Evolutionary conservation across 352 stramenopile species (phyloP).

Genomic region (Pythium phragmiticola): DNA sequence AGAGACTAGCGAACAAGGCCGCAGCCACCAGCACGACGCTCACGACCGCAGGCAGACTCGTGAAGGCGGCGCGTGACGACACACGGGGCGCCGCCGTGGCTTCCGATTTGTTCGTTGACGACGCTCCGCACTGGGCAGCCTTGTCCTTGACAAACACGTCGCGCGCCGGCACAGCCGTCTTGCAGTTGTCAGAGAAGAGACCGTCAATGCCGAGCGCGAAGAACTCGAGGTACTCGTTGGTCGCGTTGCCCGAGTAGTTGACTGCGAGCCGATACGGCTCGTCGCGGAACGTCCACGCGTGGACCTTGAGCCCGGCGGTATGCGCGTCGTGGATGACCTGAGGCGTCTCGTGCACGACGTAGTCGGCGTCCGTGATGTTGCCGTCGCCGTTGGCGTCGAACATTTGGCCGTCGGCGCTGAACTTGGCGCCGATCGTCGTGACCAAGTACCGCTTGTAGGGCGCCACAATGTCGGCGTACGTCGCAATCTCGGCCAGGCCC

Average conservation of each 20-base stretch:
- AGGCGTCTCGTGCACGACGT: slow-evolving; percentile 39
- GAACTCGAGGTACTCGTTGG: slow-evolving; percentile 62
- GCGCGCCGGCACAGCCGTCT: slow-evolving; percentile 26
- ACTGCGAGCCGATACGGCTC: slow-evolving; percentile 56
- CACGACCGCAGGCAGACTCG: neutral
- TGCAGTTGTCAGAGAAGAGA: slow-evolving; percentile 47
- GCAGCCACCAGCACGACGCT: neutral
- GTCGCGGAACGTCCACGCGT: slow-evolving; percentile 68
- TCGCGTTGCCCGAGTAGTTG: slow-evolving; percentile 64
- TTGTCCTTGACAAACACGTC: slow-evolving; percentile 5
- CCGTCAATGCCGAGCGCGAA: slow-evolving; percentile 61
- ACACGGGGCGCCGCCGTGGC: neutral
- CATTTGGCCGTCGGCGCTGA: slow-evolving; percentile 38
- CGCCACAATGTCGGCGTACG: slow-evolving; percentile 69
- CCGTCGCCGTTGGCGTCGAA: slow-evolving; percentile 69
- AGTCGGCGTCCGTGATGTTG: slow-evolving; percentile 57
- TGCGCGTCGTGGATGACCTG: slow-evolving; percentile 56
- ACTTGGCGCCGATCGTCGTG: slow-evolving; percentile 40
- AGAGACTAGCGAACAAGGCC: neutral
- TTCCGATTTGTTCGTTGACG: neutral
- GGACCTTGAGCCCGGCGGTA: slow-evolving; percentile 51
- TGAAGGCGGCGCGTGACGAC: neutral
- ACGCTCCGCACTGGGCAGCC: neutral
- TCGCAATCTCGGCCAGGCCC: slow-evolving; percentile 58
- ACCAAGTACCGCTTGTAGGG: slow-evolving; percentile 85